Conservation (phyloP, 2,329 filamentous ascomycete genomes). For the Keithomyces neogunnii region DNA sequence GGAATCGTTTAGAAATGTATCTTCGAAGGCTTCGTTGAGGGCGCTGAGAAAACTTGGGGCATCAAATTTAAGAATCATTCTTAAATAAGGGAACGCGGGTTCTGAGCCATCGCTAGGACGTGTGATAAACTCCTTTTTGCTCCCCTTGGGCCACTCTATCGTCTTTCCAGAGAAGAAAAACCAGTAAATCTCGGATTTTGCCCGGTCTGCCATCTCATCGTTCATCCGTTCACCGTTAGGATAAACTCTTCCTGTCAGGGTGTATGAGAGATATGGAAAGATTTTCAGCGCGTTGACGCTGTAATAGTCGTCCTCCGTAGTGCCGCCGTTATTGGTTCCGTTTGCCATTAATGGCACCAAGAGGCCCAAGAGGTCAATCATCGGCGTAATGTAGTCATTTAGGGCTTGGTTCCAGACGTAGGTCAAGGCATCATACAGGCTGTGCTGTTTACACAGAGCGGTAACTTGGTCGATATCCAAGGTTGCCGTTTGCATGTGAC, state of each 20-base stretch:
- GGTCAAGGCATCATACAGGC: constrained; percentile 88
- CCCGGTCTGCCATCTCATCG: constrained; percentile 62
- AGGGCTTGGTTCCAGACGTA: constrained; percentile 96
- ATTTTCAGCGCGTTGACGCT: constrained; percentile 75
- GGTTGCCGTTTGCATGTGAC: constrained; percentile 80
- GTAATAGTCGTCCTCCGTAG: constrained; percentile 52
- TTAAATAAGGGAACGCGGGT: constrained; percentile 77
- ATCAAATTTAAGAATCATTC: constrained; percentile 79
- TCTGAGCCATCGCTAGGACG: constrained; percentile 48
- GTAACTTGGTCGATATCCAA: constrained; percentile 94
- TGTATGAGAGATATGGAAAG: constrained; percentile 90
- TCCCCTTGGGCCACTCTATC: constrained; percentile 64
- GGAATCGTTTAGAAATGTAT: constrained; percentile 80
- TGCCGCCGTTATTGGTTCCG: constrained; percentile 42
- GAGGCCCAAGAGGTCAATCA: constrained; percentile 75
- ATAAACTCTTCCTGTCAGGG: constrained; percentile 83
- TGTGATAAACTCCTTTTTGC: constrained; percentile 51
- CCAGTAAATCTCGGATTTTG: constrained; percentile 85
- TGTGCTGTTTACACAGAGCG: constrained; percentile 79
- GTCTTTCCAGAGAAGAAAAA: constrained; percentile 84
- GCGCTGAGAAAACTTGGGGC: constrained; percentile 89
- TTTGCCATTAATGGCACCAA: constrained; percentile 50
- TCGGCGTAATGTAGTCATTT: constrained; percentile 79
- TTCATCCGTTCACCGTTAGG: constrained; percentile 71
- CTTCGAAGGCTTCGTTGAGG: constrained; percentile 95